A percentile compares a stretch with the other conserved stretches of the same genome.
Conservation (phyloP, 805 yeast species). For the Monosporozyma aquatica region DNA sequence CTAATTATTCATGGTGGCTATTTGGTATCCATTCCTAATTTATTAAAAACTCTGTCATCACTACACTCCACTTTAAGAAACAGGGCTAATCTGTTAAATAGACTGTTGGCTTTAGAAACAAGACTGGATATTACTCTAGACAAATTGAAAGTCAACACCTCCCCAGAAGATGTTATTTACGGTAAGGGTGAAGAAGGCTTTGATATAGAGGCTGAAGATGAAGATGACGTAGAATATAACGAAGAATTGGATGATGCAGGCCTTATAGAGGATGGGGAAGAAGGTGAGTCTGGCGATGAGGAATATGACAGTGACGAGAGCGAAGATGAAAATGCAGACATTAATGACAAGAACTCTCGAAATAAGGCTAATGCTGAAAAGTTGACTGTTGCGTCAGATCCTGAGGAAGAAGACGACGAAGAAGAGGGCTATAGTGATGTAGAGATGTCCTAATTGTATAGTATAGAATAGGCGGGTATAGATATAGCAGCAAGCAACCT, state of each 20-base stretch:
- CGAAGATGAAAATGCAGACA: slow-evolving; percentile 8
- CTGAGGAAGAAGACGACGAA: slow-evolving; percentile 29
- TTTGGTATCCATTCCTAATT: slow-evolving; percentile 36
- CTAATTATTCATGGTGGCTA: slow-evolving; percentile 76
- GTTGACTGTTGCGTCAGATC: slow-evolving; percentile 6
- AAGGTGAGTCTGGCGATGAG: slow-evolving; percentile 29
- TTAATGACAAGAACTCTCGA: slow-evolving; percentile 5
- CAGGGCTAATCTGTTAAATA: slow-evolving; percentile 60
- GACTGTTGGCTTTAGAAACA: slow-evolving; percentile 73
- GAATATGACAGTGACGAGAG: slow-evolving; percentile 2
- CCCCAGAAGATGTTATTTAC: slow-evolving; percentile 7
- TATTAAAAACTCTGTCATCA: slow-evolving; percentile 48
- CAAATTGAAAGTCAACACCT: slow-evolving; percentile 46
- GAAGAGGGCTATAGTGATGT: slow-evolving; percentile 34
- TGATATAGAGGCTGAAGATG: slow-evolving; percentile 30
- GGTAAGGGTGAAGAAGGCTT: slow-evolving; percentile 32
- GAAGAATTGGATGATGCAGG: slow-evolving; percentile 52
- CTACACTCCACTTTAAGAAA: slow-evolving; percentile 57
- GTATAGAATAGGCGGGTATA: slow-evolving; percentile 1
- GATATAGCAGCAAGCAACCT: not conserved
- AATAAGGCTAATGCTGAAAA: not conserved
- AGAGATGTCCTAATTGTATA: slow-evolving; percentile 23
- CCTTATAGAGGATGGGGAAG: slow-evolving; percentile 41
- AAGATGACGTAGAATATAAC: slow-evolving; percentile 55
- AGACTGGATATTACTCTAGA: slow-evolving; percentile 63